Base-by-base conservation (phyloP, 192 early-diverging fungal genomes). In the Thoreauomyces humboldtii region DNA sequence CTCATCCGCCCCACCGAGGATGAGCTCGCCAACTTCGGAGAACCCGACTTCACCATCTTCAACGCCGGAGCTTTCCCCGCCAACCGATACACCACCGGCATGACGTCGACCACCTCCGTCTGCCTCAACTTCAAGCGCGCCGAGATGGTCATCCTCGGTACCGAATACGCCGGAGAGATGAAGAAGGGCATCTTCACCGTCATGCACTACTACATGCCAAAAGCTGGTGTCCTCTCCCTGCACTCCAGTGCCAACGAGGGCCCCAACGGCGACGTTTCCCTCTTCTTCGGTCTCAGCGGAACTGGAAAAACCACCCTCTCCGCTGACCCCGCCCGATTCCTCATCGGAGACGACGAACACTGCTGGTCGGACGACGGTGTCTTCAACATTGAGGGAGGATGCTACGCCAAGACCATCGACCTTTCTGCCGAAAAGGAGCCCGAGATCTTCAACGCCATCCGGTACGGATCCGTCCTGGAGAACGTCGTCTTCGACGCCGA, bases 301-400 rank as follows among this genome's bases (percentile, higher is more conserved):
- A 98, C 96, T 37, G 96, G 96, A 60, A 98, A 98, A 83, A 98
- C 96, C 59, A 98, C 96, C 25, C 84, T 98, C 45, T 93, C 91
- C 27, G 96, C 96, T 6, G 94, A 98, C 67, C 94, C 93, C 7
- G 87, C 81, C 71, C 91, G 96, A 37, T 82, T 84, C 66, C 76
- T 98, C 48, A 98, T 98, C 72, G 96, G 96, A 77, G 96, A 98
- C 77, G 96, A 98, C 80, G 96, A 98, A 80, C 96, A 98, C 78
- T 96, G 94, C 76, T 98, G 96, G 96, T 91, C 89, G n/a, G 91
- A 96, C 69, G 82, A 86, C 42, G 94, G 94, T 65, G 80, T 96
- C 55, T 98, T 98, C 89, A 98, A 98, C 82, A 95, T 98, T 61
- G 96, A 98, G 81, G 96, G 96, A 61, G 96, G 96, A 32, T 98